These are phyloP conservation scores for Harringtonia aguacate DNA, from an alignment of 2,329 filamentous ascomycete species.

Conservation along the genomic window DNA sequence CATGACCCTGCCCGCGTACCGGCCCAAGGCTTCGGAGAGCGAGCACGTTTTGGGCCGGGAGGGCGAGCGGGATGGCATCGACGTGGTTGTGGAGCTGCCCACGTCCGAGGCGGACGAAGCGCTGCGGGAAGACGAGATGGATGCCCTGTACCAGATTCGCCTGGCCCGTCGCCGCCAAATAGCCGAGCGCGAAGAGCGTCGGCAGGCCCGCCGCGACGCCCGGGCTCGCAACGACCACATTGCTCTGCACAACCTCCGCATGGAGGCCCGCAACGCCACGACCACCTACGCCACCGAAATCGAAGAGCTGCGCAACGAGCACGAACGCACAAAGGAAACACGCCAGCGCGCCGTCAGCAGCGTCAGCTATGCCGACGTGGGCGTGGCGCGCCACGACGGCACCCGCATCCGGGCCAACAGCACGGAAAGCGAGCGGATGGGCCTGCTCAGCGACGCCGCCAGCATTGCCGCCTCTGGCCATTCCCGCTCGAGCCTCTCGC, in stretches of 20 bases:
- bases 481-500: constrained; percentile 16
- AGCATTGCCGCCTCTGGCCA: constrained; percentile 37
- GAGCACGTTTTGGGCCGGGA: constrained; percentile 81
- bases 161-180: constrained; percentile 64
- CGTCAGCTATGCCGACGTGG: constrained; percentile 67
- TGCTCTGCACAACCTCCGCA: constrained; percentile 56
- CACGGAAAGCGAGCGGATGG: constrained; percentile 59
- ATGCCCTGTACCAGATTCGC: constrained; percentile 81
- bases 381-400: constrained; percentile 67
- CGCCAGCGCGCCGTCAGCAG: constrained; percentile 60
- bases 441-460: constrained; percentile 61
- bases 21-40: constrained; percentile 56
- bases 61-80: constrained; percentile 84
- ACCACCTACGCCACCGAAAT: constrained; percentile 41
- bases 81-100: constrained; percentile 79
- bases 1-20: constrained; percentile 85
- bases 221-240: constrained; percentile 58
- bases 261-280: constrained; percentile 37
- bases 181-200: constrained; percentile 66
- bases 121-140: constrained; percentile 83
- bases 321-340: constrained; percentile 44
- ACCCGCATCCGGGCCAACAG: constrained; percentile 65
- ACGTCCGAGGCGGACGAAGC: constrained; percentile 68
- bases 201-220: constrained; percentile 59
- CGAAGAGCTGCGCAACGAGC: constrained; percentile 45